phyloP scores from a whole-genome alignment of 1,284 basidiomycete species.

The Cryptococcus amylolentus region DNA sequence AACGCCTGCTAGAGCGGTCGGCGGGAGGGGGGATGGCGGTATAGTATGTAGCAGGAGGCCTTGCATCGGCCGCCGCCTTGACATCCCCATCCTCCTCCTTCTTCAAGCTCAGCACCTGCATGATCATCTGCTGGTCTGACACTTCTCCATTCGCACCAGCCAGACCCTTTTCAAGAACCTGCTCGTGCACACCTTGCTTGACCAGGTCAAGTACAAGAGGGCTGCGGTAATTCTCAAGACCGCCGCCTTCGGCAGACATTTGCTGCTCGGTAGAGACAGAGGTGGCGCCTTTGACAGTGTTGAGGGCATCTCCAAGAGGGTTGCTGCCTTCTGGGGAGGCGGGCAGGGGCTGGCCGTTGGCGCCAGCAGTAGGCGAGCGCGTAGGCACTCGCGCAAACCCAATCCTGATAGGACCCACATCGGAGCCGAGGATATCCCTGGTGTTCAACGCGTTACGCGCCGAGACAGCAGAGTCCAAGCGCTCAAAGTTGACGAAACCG shows the following conservation, averaged over 20 bases:
- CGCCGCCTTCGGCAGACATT: slow-evolving; percentile 67
- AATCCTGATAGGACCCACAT: slow-evolving; percentile 92
- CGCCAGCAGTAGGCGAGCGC: slow-evolving; percentile 54
- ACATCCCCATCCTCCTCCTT: slow-evolving; percentile 76
- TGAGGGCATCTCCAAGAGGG: slow-evolving; percentile 53
- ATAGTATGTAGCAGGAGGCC: slow-evolving; percentile 65
- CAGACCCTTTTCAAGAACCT: slow-evolving; percentile 46
- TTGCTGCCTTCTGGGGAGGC: slow-evolving; percentile 19
- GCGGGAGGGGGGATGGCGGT: slow-evolving; percentile 82
- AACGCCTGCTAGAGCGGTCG: slow-evolving; percentile 69
- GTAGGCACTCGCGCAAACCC: slow-evolving; percentile 95
- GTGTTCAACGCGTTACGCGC: slow-evolving; percentile 93
- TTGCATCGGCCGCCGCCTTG: slow-evolving; percentile 61
- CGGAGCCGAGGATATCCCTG: slow-evolving; percentile 88
- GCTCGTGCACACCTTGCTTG: slow-evolving; percentile 70
- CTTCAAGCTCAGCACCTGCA: slow-evolving; percentile 79
- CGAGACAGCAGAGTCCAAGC: slow-evolving; percentile 89
- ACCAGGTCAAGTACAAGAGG: slow-evolving; percentile 90
- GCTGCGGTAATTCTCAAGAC: slow-evolving; percentile 88
- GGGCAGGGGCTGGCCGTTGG: neutral
- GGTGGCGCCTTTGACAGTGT: slow-evolving; percentile 66
- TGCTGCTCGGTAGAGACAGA: slow-evolving; percentile 87
- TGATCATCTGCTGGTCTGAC: slow-evolving; percentile 90
- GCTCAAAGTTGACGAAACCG: slow-evolving; percentile 85
- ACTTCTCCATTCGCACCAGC: slow-evolving; percentile 55